phyloP scores from a whole-genome alignment of 106 monocot genomes.

The Dendrobium catenatum region DNA sequence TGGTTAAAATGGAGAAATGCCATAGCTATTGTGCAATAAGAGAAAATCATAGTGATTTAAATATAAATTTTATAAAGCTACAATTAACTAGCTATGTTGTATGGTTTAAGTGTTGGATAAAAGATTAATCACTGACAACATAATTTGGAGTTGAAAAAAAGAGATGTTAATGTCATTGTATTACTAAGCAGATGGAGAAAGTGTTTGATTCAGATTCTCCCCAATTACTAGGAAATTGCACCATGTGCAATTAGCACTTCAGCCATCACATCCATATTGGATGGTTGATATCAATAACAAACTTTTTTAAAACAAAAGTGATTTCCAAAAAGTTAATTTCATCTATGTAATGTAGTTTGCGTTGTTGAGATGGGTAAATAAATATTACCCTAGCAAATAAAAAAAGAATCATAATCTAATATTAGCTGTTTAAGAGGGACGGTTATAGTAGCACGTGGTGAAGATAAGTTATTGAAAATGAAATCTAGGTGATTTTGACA shows the following conservation, averaged over 20 bases:
- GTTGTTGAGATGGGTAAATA: neutral
- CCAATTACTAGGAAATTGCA: neutral
- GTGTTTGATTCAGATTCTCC: neutral
- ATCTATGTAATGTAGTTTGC: neutral
- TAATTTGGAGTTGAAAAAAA: neutral
- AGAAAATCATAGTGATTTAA: neutral
- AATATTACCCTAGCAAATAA: neutral
- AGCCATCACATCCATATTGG: neutral
- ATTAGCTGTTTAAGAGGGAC: neutral
- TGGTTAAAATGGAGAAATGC: neutral
- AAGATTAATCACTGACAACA: neutral
- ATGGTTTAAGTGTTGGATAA: neutral
- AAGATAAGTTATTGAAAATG: neutral
- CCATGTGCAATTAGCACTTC: too few species aligned
- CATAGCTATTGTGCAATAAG: neutral
- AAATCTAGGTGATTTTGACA: neutral
- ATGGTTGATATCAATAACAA: neutral
- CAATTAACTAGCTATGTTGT: too few species aligned
- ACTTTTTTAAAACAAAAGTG: neutral
- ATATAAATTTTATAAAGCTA: neutral
- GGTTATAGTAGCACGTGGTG: neutral
- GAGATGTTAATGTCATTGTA: neutral
- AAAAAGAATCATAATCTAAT: neutral
- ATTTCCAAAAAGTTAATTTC: neutral
- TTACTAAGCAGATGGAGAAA: neutral